phyloP scores from a whole-genome alignment of 306 rosid species.

The Malus fusca region DNA sequence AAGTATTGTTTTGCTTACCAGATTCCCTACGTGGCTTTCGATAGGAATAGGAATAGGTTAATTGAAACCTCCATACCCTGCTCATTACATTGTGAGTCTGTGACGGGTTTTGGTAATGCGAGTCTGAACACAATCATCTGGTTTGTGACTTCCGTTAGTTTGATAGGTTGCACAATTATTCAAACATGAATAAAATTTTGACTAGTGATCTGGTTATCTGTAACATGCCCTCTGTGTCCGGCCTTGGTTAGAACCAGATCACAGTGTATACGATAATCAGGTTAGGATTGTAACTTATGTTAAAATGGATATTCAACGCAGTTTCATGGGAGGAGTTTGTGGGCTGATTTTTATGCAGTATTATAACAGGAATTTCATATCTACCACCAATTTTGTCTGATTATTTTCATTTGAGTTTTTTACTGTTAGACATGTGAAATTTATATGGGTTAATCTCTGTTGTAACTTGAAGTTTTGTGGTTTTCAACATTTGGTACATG shows the following conservation, averaged over 20 bases:
- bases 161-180: background rate
- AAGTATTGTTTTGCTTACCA: background rate
- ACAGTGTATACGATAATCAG: background rate
- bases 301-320: background rate
- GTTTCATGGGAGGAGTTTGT: background rate
- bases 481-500: too few species aligned
- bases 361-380: background rate
- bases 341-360: background rate
- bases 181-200: background rate
- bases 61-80: background rate
- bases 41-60: background rate
- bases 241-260: background rate
- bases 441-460: too few species aligned
- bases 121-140: background rate
- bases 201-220: background rate
- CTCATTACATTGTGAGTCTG: background rate
- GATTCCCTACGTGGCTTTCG: background rate
- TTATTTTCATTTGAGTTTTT: background rate
- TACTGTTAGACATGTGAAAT: background rate
- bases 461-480: too few species aligned
- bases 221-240: background rate
- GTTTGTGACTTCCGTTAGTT: background rate
- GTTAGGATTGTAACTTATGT: background rate
- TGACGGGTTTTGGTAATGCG: background rate
- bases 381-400: constrained; percentile 9